A percentile compares a stretch with the other conserved stretches of the same genome.
Conservation (phyloP, 2,329 filamentous ascomycete genomes). For the Coniochaeta prunicola region DNA sequence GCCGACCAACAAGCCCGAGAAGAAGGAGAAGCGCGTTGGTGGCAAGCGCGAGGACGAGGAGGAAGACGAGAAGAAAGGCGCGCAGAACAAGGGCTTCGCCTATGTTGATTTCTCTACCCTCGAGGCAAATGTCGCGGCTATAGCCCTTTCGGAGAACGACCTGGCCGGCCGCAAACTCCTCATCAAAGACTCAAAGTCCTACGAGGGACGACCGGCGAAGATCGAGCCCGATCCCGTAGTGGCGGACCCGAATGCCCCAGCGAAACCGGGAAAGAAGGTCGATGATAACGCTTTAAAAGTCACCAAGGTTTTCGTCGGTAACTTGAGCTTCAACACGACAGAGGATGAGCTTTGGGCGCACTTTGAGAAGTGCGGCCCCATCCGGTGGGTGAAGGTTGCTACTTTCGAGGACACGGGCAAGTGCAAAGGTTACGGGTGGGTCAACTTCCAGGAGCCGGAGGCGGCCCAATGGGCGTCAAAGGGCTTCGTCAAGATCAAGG, state of each 20-base stretch:
- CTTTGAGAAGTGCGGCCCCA: slow-evolving; percentile 76
- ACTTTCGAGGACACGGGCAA: slow-evolving; percentile 96
- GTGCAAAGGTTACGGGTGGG: slow-evolving; percentile 96
- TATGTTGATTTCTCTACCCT: slow-evolving; percentile 85
- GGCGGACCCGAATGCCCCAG: slow-evolving; percentile 21
- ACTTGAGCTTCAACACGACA: slow-evolving; percentile 74
- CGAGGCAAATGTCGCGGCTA: slow-evolving; percentile 64
- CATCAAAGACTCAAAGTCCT: slow-evolving; percentile 89
- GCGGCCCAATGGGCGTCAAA: slow-evolving; percentile 70
- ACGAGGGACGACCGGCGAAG: slow-evolving; percentile 80
- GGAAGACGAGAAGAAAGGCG: slow-evolving; percentile 32
- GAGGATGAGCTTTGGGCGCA: slow-evolving; percentile 75
- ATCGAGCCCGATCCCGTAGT: slow-evolving; percentile 28
- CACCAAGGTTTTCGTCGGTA: slow-evolving; percentile 85
- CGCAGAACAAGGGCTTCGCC: slow-evolving; percentile 86
- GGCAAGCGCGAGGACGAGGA: slow-evolving; percentile 15
- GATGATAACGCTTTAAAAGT: slow-evolving; percentile 21
- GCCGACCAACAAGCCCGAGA: slow-evolving; percentile 47
- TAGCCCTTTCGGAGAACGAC: slow-evolving; percentile 79
- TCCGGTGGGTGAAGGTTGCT: slow-evolving; percentile 79
- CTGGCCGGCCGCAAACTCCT: slow-evolving; percentile 71
- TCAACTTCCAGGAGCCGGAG: slow-evolving; percentile 77
- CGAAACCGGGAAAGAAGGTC: slow-evolving; percentile 20
- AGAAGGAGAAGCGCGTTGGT: slow-evolving; percentile 14
- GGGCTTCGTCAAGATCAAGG: slow-evolving; percentile 69